Base-by-base conservation (phyloP, 179 eudicot species). In the Pouteria campechiana region DNA sequence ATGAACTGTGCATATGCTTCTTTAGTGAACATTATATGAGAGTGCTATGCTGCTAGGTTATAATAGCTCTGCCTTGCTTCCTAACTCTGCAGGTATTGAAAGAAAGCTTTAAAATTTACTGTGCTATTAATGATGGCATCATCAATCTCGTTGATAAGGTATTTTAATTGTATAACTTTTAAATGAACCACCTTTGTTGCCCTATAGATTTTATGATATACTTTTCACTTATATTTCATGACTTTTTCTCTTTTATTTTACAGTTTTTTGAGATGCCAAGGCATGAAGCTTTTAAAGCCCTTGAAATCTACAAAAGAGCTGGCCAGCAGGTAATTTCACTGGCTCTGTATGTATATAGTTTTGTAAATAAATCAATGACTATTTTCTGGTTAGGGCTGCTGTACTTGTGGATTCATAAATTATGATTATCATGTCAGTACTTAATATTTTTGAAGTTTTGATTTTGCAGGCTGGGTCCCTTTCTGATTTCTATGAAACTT, bases 251-350 rank as follows among this genome's bases (percentile, higher is more conserved):
- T 41, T 8, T 13, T 20, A 23, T 34, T 7, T 51, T 70, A 58
- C 80, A 86, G 96, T 87, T 87, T 68, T 86, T 87, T 70, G 96
- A 87, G 66, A 87, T 87, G 96, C 86, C 96, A 48, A 79, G 90
- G 54, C 96, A 87, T 57, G 94, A 87, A 70, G 96, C 96, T 17
- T 57, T 83, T 7, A 87, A 74, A 60, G 86, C 96, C 34, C 76
- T 87, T 27, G 96, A 87, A 60, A 62, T 87, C 5, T 86, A 87
- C 57, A 79, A 73, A 70, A 68, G 90, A 61, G 96, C 96, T 44
- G 90, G 96, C 24, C 89, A 79, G 55, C 96, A 87, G 94, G 96
- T 87, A 31, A 47, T 46, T 35, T 63, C 24, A n/a, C n/a, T n/a
- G n/a, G n/a, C n/a, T n/a, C n/a, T n/a, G n/a, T n/a, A n/a, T 39